Conservation (phyloP, 495 filamentous ascomycete species). For the Viridothelium virens region DNA sequence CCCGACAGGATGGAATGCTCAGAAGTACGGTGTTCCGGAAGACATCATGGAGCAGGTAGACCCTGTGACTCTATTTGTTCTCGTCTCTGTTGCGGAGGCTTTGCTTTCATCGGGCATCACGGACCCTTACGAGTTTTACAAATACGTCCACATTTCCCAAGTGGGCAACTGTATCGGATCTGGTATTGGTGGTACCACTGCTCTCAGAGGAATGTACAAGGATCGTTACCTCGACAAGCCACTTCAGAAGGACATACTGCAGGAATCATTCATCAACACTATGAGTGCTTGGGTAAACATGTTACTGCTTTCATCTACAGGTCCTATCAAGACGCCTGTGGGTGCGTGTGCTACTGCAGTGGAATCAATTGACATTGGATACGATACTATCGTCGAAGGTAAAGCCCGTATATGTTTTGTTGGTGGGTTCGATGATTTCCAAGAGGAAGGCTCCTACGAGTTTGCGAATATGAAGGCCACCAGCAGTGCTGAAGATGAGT, state of each 20-base stretch:
- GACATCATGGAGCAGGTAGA: slow-evolving; percentile 98
- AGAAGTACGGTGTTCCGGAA: slow-evolving; percentile 88
- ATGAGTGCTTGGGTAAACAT: slow-evolving; percentile 99
- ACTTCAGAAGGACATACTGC: slow-evolving; percentile 97
- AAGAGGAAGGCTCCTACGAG: slow-evolving; percentile 97
- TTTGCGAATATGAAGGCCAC: slow-evolving; percentile 99
- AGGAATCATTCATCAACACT: slow-evolving; percentile 99
- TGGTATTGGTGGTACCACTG: slow-evolving; percentile 88
- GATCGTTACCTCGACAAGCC: slow-evolving; percentile 94
- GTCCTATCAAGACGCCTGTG: slow-evolving; percentile 96
- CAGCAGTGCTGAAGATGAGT: slow-evolving; percentile 91
- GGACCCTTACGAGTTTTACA: slow-evolving; percentile 99
- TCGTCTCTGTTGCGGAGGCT: slow-evolving; percentile 86
- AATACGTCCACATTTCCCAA: slow-evolving; percentile 97
- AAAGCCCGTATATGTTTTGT: slow-evolving; percentile 96
- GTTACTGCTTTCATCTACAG: slow-evolving; percentile 91
- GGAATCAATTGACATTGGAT: slow-evolving; percentile 94
- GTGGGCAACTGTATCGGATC: slow-evolving; percentile 98
- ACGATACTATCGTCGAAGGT: slow-evolving; percentile 94
- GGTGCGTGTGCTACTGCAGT: slow-evolving; percentile 96
- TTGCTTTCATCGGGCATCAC: slow-evolving; percentile 90
- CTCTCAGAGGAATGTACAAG: slow-evolving; percentile 95
- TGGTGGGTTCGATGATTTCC: slow-evolving; percentile 98
- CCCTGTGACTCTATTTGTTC: slow-evolving; percentile 86
- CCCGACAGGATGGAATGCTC: slow-evolving; percentile 93